A percentile compares a stretch with the other conserved stretches of the same genome.
Conservation (phyloP, 768 basidiomycete genomes). For the Trametes cingulata region DNA sequence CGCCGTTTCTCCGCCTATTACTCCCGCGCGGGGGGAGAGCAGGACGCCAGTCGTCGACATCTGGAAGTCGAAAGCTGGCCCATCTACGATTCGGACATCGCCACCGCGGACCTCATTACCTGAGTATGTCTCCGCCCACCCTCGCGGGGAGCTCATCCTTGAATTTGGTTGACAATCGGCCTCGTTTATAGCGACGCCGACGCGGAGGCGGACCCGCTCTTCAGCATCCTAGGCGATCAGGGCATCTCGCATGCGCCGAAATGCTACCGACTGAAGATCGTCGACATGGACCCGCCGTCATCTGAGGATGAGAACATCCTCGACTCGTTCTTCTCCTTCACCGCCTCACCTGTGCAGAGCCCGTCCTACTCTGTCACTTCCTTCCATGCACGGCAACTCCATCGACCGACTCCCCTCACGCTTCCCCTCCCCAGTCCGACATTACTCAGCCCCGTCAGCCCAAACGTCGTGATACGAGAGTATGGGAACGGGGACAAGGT, state of each 20-base stretch:
- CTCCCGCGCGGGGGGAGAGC: slow-evolving; percentile 1
- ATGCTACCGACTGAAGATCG: slow-evolving; percentile 16
- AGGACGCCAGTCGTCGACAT: slow-evolving; percentile 4
- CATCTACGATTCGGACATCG: slow-evolving; percentile 8
- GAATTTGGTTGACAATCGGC: background rate
- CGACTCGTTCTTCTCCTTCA: slow-evolving; percentile 26
- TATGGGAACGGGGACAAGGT: slow-evolving; percentile 14
- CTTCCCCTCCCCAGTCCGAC: slow-evolving; percentile 6
- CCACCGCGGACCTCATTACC: slow-evolving; percentile 17
- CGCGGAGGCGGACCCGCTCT: slow-evolving; percentile 15
- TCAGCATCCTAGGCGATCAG: slow-evolving; percentile 7
- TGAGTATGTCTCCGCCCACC: slow-evolving; percentile 1
- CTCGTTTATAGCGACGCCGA: slow-evolving; percentile 12
- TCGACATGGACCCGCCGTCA: slow-evolving; percentile 10
- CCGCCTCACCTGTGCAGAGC: slow-evolving; percentile 25
- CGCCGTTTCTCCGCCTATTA: slow-evolving; percentile 9
- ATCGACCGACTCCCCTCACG: slow-evolving; percentile 9
- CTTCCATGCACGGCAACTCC: slow-evolving; percentile 2
- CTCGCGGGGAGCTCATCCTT: background rate
- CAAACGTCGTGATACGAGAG: slow-evolving; percentile 8
- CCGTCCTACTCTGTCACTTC: slow-evolving; percentile 20
- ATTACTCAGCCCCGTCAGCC: slow-evolving; percentile 7
- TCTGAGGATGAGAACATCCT: slow-evolving; percentile 14
- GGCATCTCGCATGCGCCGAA: slow-evolving; percentile 2
- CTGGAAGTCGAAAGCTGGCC: slow-evolving; percentile 11